Evolutionary conservation across 1,284 basidiomycete genomes (phyloP), one percentile per base, ranked within the genome.

Genomic region (Fomitopsis schrenkii): DNA sequence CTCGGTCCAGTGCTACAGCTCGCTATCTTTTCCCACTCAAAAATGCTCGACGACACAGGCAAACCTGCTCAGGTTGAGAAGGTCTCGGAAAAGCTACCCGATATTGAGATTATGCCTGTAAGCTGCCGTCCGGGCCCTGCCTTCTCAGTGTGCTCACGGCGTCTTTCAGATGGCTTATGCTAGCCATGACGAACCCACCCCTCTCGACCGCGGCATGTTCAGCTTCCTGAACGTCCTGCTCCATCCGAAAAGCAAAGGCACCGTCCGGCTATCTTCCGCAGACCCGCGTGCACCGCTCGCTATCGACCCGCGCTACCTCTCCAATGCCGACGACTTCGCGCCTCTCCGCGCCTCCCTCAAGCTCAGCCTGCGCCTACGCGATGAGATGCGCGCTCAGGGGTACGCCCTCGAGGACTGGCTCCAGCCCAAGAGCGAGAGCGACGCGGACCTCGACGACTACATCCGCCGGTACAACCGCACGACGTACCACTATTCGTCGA

Each of bases 61-160:
- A 44, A 62, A 26, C 56, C 64, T 12, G 45, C 59, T 9, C 63
- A 63, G 12, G 61, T 67, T 28, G 68, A 70, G 59, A 64, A 66
- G 19, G 46, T 59, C 10, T 53, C 66, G 19, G 63, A 67, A 8
- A 71, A 72, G 41, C 57, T 74, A 12, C 75, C 76, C 12, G 76
- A 77, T 60, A 68, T 77, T 53, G 76, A 77, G 66, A 66, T 77
- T 59, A 76, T 76, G 68, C 67, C 72, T 38, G 64, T 73, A 40
- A 50, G 48, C 15, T 6, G 28, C 14, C 64, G 30, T 59, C 52
- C 2, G 54, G 40, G 63, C 62, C 50, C 45, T 57, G n/a, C 57
- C 59, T 14, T 22, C 50, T 58, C 30, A 1, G 3, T 3, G 10
- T n/a, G 8, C 52, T 55, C 6, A 50, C 40, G 1, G 53, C 36